Conservation (phyloP, 2,329 filamentous ascomycete species). For the Tolypocladium cylindrosporum region DNA sequence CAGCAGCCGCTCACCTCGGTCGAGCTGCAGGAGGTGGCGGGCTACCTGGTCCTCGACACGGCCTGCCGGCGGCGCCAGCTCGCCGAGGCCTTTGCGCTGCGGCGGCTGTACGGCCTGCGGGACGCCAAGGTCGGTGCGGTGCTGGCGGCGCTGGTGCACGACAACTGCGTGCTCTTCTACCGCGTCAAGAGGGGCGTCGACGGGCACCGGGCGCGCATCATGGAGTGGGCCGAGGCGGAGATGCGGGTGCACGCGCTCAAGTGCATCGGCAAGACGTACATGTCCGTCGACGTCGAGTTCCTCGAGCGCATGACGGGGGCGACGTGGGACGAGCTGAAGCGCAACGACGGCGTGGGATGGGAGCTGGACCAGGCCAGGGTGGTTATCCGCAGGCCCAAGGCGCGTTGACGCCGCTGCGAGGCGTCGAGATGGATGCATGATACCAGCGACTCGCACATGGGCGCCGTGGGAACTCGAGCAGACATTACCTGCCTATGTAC, state of each 20-base stretch:
- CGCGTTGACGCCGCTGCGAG: conserved; percentile 16
- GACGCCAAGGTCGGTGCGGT: conserved; percentile 61
- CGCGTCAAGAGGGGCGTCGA: conserved; percentile 62
- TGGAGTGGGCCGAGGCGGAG: conserved; percentile 71
- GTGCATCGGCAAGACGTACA: conserved; percentile 74
- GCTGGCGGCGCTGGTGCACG: conserved; percentile 61
- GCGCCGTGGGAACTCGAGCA: neutral
- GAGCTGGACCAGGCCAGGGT: conserved; percentile 63
- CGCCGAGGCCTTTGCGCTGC: conserved; percentile 59
- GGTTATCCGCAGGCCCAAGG: conserved; percentile 56
- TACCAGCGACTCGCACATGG: neutral
- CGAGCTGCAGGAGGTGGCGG: conserved; percentile 69
- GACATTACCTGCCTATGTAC: neutral
- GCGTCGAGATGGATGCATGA: neutral
- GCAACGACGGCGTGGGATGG: conserved; percentile 73
- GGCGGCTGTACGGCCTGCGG: conserved; percentile 48
- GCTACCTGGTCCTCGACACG: conserved; percentile 77
- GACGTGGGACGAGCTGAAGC: conserved; percentile 62
- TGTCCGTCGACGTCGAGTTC: conserved; percentile 58
- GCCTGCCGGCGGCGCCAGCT: conserved; percentile 75
- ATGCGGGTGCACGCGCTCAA: conserved; percentile 72
- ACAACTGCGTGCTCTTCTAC: conserved; percentile 77
- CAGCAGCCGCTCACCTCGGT: conserved; percentile 56
- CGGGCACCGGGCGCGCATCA: conserved; percentile 66
- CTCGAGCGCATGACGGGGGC: conserved; percentile 59